Evolutionary conservation across 129 eudicot species (phyloP), one percentile per base, ranked within the genome.

Genomic region (Flaveria linearis): DNA sequence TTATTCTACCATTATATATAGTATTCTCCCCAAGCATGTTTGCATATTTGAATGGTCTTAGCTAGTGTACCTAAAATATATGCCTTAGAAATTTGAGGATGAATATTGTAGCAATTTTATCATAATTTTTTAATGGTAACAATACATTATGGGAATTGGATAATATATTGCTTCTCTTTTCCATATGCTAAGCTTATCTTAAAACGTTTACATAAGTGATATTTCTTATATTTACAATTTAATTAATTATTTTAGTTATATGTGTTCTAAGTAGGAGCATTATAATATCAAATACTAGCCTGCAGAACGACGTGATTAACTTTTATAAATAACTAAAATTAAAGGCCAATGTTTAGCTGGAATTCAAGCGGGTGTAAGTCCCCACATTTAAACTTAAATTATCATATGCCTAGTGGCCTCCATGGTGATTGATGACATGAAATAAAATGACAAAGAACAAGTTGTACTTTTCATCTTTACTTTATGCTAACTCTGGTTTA

Each of bases 381-480:
- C 74, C 81, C 74, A 56, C 68, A 41, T 4, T 62, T 39, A 25
- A 39, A 65, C 74, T 53, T 51, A 45, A 43, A 43, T 43, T 43
- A 33, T 76, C 62, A 39, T 50, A 39, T 36, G 45, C 66, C 43
- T 41, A 28, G 26, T 78, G 76, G 56, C 67, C 51, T 78, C 28
- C 45, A 56, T 61, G 68, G 14, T 61, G 18, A 61, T 61, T 43
- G 47, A 14, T 71, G 51, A 64, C 76, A 43, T 42, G 62, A 64
- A 41, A 43, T 42, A 51, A 52, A 41, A 80, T 72, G 78, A 80
- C 83, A 79, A 79, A 36, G 17, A 51, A 80, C 83, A 80, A 64
- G 79, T 80, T 53, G 79, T 66, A 22, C 16, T 61, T 71, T 56
- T 70, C 45, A 47, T 51, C 41, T 18, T 50, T 60, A 58, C 83